Conservation (phyloP, 1,284 basidiomycete genomes). For the Pseudozyma tsukubaensis region DNA sequence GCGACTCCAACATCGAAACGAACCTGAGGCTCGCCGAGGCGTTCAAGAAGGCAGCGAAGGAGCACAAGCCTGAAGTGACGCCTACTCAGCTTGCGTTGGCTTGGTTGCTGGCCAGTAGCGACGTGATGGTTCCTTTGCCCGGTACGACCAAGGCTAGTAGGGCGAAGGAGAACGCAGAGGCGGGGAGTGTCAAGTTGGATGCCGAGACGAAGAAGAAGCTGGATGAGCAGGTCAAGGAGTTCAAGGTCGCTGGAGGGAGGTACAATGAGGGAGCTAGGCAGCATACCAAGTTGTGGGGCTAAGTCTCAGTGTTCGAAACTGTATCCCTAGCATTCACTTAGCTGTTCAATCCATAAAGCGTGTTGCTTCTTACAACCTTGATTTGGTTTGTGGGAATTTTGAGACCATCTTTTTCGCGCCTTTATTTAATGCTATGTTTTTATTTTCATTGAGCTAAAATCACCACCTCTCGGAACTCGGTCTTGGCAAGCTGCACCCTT, state of each 20-base stretch:
- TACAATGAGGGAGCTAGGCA: conserved; percentile 30
- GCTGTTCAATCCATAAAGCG: background rate
- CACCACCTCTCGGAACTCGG: conserved; percentile 2
- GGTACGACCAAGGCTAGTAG: conserved; percentile 69
- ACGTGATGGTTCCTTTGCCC: conserved; percentile 73
- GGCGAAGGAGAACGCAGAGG: conserved; percentile 63
- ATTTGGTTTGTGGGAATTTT: background rate
- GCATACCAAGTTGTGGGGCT: conserved; percentile 30
- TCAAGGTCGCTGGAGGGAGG: conserved; percentile 37
- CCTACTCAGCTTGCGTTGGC: conserved; percentile 75
- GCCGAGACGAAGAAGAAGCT: conserved; percentile 57
- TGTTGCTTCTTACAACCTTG: background rate
- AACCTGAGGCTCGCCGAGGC: conserved; percentile 73
- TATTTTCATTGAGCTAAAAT: too few species aligned
- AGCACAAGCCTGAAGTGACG: conserved; percentile 68
- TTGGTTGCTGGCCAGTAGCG: conserved; percentile 73
- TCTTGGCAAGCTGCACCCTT: background rate
- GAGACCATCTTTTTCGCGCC: conserved; percentile 4
- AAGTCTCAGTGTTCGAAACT: background rate
- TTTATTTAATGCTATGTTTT: background rate
- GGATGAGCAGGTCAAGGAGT: conserved; percentile 31
- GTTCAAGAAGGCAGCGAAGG: conserved; percentile 65
- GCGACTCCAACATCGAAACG: conserved; percentile 74
- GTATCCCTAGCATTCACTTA: background rate
- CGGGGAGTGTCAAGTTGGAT: conserved; percentile 52